phyloP scores from a whole-genome alignment of 179 eudicot species.

The Amaranthus tricolor region DNA sequence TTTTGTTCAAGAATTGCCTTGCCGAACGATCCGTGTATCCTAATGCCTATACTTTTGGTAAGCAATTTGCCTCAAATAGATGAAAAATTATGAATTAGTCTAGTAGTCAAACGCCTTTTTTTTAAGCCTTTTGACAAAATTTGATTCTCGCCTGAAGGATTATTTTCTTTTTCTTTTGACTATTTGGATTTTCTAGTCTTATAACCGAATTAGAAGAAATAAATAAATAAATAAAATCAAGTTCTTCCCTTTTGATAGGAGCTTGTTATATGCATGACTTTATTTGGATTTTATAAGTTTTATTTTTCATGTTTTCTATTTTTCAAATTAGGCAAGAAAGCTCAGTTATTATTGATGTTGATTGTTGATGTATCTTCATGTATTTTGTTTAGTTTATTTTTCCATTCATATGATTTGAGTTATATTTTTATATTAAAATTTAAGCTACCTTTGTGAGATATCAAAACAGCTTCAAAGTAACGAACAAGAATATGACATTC shows the following conservation, averaged over 20 bases:
- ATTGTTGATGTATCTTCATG: neutral
- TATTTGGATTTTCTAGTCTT: neutral
- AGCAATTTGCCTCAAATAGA: constrained; percentile 11
- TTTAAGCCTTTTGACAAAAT: too few species aligned
- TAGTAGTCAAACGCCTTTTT: too few species aligned
- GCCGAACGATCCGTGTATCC: constrained; percentile 61
- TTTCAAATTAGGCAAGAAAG: neutral
- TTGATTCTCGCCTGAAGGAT: too few species aligned
- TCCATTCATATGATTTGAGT: neutral
- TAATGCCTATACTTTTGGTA: constrained; percentile 73
- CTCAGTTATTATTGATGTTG: neutral
- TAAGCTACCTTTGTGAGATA: too few species aligned
- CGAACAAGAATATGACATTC: too few species aligned
- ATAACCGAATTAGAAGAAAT: too few species aligned
- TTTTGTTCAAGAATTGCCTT: constrained; percentile 54
- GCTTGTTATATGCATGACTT: neutral
- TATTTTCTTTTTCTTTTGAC: too few species aligned
- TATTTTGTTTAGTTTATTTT: neutral
- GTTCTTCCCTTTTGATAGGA: neutral
- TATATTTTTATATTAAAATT: too few species aligned
- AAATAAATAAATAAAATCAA: too few species aligned
- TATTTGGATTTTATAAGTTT: neutral
- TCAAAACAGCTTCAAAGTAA: too few species aligned
- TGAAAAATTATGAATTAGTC: too few species aligned
- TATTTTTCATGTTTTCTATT: neutral